phyloP scores from a whole-genome alignment of 352 stramenopile genomes.

The Phytophthora sp. region DNA sequence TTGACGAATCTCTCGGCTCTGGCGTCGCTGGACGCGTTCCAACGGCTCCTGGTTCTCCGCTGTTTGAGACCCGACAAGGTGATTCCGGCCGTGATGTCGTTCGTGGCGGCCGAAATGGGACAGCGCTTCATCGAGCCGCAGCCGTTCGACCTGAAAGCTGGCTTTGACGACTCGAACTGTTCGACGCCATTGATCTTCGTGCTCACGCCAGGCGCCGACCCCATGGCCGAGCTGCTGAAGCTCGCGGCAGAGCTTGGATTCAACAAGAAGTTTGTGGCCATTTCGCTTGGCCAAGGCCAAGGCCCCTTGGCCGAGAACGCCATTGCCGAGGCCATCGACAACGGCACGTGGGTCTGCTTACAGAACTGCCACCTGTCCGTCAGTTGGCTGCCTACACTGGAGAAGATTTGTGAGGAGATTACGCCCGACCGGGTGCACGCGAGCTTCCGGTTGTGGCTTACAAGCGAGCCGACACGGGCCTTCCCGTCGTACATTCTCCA shows the following conservation, averaged over 20 bases:
- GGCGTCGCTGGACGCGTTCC: slow-evolving; percentile 78
- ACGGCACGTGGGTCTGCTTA: slow-evolving; percentile 94
- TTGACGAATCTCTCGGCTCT: slow-evolving; percentile 64
- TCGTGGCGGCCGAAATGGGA: slow-evolving; percentile 91
- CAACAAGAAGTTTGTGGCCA: slow-evolving; percentile 92
- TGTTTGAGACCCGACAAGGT: slow-evolving; percentile 94
- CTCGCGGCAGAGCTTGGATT: slow-evolving; percentile 92
- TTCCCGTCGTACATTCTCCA: slow-evolving; percentile 96
- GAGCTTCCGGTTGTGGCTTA: slow-evolving; percentile 95
- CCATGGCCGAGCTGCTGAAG: slow-evolving; percentile 94
- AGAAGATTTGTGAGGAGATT: slow-evolving; percentile 95
- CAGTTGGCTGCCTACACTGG: slow-evolving; percentile 94
- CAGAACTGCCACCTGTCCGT: slow-evolving; percentile 97
- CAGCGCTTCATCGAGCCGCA: slow-evolving; percentile 93
- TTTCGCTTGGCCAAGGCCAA: slow-evolving; percentile 95
- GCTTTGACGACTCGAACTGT: slow-evolving; percentile 93
- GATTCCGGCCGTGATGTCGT: slow-evolving; percentile 90
- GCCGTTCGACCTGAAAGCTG: slow-evolving; percentile 93
- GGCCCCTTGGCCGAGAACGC: slow-evolving; percentile 91
- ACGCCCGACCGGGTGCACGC: slow-evolving; percentile 91
- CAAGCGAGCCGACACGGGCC: slow-evolving; percentile 91
- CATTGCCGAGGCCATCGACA: slow-evolving; percentile 93
- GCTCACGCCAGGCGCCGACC: slow-evolving; percentile 93
- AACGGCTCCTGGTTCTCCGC: slow-evolving; percentile 91
- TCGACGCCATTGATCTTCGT: slow-evolving; percentile 96